Conservation (phyloP, 805 yeast species). For the Yamadazyma ubonensis region DNA sequence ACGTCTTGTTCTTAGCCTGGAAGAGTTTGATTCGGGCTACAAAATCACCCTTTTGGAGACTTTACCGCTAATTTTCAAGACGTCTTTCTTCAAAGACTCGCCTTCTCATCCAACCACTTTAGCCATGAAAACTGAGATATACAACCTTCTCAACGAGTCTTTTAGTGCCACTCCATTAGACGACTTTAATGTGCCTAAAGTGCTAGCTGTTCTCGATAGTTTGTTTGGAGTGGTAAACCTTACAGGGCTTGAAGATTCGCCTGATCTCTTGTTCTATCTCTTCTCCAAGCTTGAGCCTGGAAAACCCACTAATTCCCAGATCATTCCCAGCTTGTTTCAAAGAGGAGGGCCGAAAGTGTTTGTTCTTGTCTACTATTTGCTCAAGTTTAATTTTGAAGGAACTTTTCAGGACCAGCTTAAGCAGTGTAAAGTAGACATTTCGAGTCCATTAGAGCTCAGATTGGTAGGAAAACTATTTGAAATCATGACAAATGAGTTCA, state of each 20-base stretch:
- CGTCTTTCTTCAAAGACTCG: background rate
- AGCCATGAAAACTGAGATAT: background rate
- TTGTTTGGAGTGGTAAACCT: slow-evolving; percentile 4
- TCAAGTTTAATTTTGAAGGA: slow-evolving; percentile 2
- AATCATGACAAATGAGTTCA: slow-evolving; percentile 18
- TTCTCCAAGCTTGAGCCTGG: slow-evolving; percentile 3
- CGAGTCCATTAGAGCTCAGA: slow-evolving; percentile 19
- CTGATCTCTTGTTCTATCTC: slow-evolving; percentile 5
- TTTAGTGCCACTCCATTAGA: background rate
- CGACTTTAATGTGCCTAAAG: slow-evolving; percentile 1
- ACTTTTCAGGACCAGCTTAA: slow-evolving; percentile 5
- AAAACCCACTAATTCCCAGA: slow-evolving; percentile 1
- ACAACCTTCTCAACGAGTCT: background rate
- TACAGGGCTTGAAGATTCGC: slow-evolving; percentile 2
- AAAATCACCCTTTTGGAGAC: slow-evolving; percentile 7
- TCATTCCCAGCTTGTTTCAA: slow-evolving; percentile 1
- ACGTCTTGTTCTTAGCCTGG: slow-evolving; percentile 17
- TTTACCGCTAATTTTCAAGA: background rate
- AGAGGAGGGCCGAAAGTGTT: slow-evolving; percentile 4
- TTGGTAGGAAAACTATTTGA: slow-evolving; percentile 19
- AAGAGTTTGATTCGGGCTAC: slow-evolving; percentile 14
- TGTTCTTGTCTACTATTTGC: slow-evolving; percentile 1
- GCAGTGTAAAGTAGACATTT: slow-evolving; percentile 18
- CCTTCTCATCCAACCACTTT: background rate
- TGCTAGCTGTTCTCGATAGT: background rate